A percentile compares a stretch with the other conserved stretches of the same genome.
Conservation (phyloP, 257 asterid genomes). For the Galeopsis tetrahit region DNA sequence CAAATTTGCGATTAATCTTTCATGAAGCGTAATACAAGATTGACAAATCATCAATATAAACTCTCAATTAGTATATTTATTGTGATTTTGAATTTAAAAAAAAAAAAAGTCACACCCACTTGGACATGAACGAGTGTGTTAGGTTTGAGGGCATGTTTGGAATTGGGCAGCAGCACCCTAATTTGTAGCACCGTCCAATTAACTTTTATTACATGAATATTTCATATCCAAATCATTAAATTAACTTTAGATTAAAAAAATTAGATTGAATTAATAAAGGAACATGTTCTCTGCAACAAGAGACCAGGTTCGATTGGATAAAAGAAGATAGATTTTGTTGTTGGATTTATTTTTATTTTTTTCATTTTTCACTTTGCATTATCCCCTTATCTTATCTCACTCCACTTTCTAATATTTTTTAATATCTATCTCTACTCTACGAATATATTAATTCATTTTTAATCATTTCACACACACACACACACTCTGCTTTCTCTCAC, state of each 20-base stretch:
- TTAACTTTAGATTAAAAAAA: conserved; percentile 24
- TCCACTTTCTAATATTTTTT: conserved; percentile 47
- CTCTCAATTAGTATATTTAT: too few species aligned
- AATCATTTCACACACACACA: background rate
- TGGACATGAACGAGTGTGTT: conserved; percentile 28
- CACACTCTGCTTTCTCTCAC: background rate
- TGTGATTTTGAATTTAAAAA: too few species aligned
- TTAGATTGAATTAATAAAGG: conserved; percentile 59
- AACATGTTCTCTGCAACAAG: conserved; percentile 91
- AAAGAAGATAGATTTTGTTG: conserved; percentile 74
- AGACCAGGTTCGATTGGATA: conserved; percentile 69
- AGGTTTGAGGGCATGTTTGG: conserved; percentile 31
- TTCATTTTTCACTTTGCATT: conserved; percentile 49
- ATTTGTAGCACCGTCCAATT: conserved; percentile 39
- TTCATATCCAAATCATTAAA: conserved; percentile 29
- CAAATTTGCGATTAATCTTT: too few species aligned
- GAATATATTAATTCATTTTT: background rate
- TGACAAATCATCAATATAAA: too few species aligned
- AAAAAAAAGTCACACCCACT: too few species aligned
- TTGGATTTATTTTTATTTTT: conserved; percentile 45
- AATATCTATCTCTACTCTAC: conserved; percentile 18
- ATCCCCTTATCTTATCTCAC: conserved; percentile 84
- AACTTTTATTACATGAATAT: conserved; percentile 7
- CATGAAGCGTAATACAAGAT: too few species aligned
- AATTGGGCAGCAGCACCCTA: conserved; percentile 28